Base-by-base conservation (phyloP, 2,329 filamentous ascomycete species). In the Diaporthe vexans region DNA sequence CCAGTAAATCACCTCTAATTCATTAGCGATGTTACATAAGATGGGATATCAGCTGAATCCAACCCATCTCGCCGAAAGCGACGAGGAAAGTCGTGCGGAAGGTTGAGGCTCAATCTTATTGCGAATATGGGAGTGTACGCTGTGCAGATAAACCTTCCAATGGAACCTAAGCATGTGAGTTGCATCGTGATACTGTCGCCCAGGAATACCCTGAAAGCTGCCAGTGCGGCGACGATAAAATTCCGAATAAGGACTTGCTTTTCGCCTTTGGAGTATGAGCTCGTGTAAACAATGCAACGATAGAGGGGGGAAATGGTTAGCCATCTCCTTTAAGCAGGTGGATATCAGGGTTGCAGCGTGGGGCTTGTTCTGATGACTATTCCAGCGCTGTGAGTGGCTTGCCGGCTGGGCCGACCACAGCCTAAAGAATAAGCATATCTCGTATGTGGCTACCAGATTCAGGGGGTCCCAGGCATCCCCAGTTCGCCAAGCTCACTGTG, bases 391-490 rank as follows among this genome's bases (percentile, higher is more conserved):
- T 52, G 63, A 52, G 29, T 67, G 63, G 63, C 33, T 37, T 13
- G 13, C 24, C 46, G 33, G 29, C 26, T 17, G 61, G 11, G 61
- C 29, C 61, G 61, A 24, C 26, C 9, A 4, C 29, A 37, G 35
- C 43, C 63, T 67, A 52, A 67, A 67, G 29, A 26, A 37, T 52
- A 67, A 67, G 33, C 46, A 67, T 67, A 67, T 67, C 63, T 67
- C 63, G 46, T 67, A 67, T 67, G 61, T 33, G 63, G 46, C 19
- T 65, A 65, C 15, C 3, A 35, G 63, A 26, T 37, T 52, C 63
- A 67, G 63, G 63, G 54, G 54, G 61, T 13, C 11, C 63, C 37
- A 40, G 37, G 37, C 37, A 40, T 13, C 13, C 46, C 37, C 4
- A 26, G 46, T 10, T 15, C 1, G 63, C 63, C 63, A 37, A 67